These are phyloP conservation scores for Penicillium corylophilum DNA, from an alignment of 2,329 filamentous ascomycete genomes.

Conservation along the genomic window DNA sequence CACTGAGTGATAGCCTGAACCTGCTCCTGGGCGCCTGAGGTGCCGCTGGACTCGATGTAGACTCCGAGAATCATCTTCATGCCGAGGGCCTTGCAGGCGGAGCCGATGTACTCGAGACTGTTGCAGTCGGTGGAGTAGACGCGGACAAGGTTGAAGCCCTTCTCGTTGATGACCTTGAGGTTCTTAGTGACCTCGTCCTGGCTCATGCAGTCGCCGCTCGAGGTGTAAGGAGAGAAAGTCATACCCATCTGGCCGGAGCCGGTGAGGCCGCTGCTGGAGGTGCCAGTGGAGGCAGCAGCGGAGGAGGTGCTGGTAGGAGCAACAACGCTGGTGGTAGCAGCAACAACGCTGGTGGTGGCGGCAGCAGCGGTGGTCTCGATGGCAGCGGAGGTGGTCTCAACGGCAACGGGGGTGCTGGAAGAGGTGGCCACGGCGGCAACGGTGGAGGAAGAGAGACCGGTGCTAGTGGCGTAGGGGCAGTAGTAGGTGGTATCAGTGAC, in stretches of 20 bases:
- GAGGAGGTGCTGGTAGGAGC: slow-evolving; percentile 19
- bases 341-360: slow-evolving; percentile 6
- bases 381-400: slow-evolving; percentile 17
- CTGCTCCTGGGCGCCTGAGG: slow-evolving; percentile 68
- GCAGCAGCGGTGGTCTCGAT: slow-evolving; percentile 18
- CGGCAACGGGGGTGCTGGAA: slow-evolving; percentile 20
- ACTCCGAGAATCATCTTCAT: slow-evolving; percentile 83
- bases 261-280: slow-evolving; percentile 31
- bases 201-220: slow-evolving; percentile 62
- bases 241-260: slow-evolving; percentile 63
- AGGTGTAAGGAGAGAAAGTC: slow-evolving; percentile 74
- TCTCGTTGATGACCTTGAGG: slow-evolving; percentile 60
- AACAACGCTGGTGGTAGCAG: slow-evolving; percentile 23
- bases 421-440: slow-evolving; percentile 25
- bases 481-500: slow-evolving; percentile 66
- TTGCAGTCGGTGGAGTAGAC: slow-evolving; percentile 92
- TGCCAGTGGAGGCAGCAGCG: slow-evolving; percentile 17
- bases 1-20: slow-evolving; percentile 70
- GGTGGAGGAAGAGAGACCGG: slow-evolving; percentile 18
- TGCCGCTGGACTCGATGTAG: slow-evolving; percentile 68
- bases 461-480: slow-evolving; percentile 63
- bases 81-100: slow-evolving; percentile 63
- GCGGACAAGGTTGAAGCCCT: slow-evolving; percentile 71
- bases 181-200: slow-evolving; percentile 59
- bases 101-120: slow-evolving; percentile 72